Base-by-base conservation (phyloP, 169 alveolate genomes). In the Eimeria necatrix region DNA sequence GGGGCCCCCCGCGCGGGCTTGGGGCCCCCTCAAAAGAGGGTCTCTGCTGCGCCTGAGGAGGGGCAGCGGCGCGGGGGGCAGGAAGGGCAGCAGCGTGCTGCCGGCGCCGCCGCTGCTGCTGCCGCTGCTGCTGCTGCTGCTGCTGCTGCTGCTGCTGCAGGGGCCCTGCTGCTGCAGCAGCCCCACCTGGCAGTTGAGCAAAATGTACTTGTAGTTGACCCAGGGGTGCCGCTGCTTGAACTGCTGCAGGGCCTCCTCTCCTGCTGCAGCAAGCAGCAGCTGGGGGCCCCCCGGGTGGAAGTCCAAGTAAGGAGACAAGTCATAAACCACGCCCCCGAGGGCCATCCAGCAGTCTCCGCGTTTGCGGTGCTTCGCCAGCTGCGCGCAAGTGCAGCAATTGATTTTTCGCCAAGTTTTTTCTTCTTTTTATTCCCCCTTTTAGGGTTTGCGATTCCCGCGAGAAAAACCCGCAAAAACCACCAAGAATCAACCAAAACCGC, bases 301-400 rank as follows among this genome's bases (percentile, higher is more conserved):
- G 20, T 60, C 41, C 46, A 96, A 80, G 61, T 86, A 97, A 20
- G 89, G 32, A 60, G 98, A 95, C 32, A 96, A 92, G 74, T 97
- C 98, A 61, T 91, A 97, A n/a, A 97, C 98, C 51, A 96, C 95
- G n/a, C 97, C 98, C 49, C 95, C 86, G 32, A 97, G 74, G 56
- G 94, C 86, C 46, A 96, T 94, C 97, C 98, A 97, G 84, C 94
- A 87, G 93, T 96, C 97, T 20, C 61, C 73, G 81, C 92, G 94
- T 53, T 74, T 91, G 93, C 95, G 96, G 96, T 97, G 98, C 94
- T 92, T 91, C 5, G 95, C 96, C 16, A 97, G 93, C 78, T 97
- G 64, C 64, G 14, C 8, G 64, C n/a, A n/a, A n/a, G n/a, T n/a
- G n/a, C n/a, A n/a, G n/a, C n/a, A n/a, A n/a, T n/a, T n/a, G n/a